phyloP scores from a whole-genome alignment of 805 yeast species.

The Ogataea ramenticola region DNA sequence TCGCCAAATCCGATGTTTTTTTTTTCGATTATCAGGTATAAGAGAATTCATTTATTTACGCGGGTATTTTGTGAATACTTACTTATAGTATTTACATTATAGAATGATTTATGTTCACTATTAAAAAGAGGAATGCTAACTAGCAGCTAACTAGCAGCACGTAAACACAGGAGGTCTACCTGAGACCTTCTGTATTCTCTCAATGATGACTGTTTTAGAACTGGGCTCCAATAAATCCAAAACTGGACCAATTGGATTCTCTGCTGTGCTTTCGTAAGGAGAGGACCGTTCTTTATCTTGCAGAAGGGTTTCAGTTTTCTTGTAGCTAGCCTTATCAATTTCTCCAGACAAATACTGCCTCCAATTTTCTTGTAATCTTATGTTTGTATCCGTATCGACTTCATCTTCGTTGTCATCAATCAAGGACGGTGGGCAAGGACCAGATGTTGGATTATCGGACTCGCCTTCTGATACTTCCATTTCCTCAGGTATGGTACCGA shows the following conservation, averaged over 20 bases:
- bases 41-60: not conserved
- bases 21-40: not conserved
- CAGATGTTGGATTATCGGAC: not conserved
- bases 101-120: no score
- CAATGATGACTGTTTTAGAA: constrained; percentile 47
- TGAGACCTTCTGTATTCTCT: constrained; percentile 47
- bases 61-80: no score
- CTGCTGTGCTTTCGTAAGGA: not conserved
- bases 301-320: not conserved
- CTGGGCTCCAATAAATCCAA: constrained; percentile 14
- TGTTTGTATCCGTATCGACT: not conserved
- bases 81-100: no score
- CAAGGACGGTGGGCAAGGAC: no score
- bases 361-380: constrained; percentile 24
- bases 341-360: constrained; percentile 22
- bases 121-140: no score
- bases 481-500: not conserved
- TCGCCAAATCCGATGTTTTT: not conserved
- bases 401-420: not conserved
- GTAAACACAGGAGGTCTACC: constrained; percentile 59
- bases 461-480: no score
- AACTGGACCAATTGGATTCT: not conserved
- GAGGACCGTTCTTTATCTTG: not conserved
- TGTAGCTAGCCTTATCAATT: constrained; percentile 20
- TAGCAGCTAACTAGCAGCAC: constrained; percentile 46